phyloP scores from a whole-genome alignment of 768 basidiomycete species.

The Sporobolomyces pararoseus region DNA sequence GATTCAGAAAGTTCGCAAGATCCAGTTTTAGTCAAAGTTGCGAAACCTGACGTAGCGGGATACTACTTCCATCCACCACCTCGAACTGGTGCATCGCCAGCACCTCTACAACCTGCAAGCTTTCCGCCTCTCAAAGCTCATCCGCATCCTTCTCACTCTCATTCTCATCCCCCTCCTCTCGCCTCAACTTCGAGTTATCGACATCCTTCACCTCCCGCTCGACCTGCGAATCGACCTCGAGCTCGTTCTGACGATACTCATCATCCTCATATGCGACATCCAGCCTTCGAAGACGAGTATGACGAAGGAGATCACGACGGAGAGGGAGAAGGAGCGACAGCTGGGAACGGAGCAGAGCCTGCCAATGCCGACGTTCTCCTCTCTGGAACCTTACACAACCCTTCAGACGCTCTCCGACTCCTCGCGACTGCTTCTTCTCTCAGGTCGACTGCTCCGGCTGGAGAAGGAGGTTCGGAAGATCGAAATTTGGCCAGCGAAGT shows the following conservation, averaged over 20 bases:
- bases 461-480: not conserved
- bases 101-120: not conserved
- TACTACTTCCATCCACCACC: constrained; percentile 18
- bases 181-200: constrained; percentile 13
- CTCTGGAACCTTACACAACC: constrained; percentile 35
- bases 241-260: not conserved
- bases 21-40: constrained; percentile 1
- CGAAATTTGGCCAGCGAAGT: not conserved
- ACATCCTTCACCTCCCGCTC: not conserved
- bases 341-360: not conserved
- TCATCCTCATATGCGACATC: not conserved
- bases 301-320: not conserved
- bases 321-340: not conserved
- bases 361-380: constrained; percentile 34
- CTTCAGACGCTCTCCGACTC: constrained; percentile 36
- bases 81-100: not conserved
- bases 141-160: not conserved
- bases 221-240: not conserved
- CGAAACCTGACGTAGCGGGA: constrained; percentile 17
- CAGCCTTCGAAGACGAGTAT: constrained; percentile 9
- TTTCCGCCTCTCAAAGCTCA: too few relatives aligned
- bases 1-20: constrained; percentile 9
- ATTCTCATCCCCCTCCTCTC: not conserved
- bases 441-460: constrained; percentile 2
- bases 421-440: constrained; percentile 34